Base-by-base conservation (phyloP, 768 basidiomycete species). In the Xerocomellus dryophilus region DNA sequence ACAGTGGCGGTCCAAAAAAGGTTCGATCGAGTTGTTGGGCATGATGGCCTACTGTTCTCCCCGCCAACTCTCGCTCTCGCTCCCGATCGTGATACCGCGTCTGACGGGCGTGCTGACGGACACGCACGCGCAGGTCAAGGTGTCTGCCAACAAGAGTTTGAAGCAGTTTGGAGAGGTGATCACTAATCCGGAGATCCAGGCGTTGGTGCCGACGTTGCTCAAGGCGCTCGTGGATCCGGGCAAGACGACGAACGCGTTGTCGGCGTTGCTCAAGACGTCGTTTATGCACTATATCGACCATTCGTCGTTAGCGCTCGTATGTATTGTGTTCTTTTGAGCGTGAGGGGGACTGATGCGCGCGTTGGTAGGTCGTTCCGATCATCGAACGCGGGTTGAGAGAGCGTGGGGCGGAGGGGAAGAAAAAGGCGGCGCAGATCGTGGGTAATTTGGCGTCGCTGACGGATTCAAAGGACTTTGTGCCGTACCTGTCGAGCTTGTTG, bases 31-130 rank as follows among this genome's bases (percentile, higher is more conserved):
- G 68, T 74, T 98, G 7, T 75, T 99, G 54, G 97, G 97, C 21
- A 90, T 94, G 81, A 98, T 98, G 95, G 97, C 97, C 1, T 98
- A 96, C 71, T 96, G 95, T 68, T 93, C 97, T 9, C 97, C 96
- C 2, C 83, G 85, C 36, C 97, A 99, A 70, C 81, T 98, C 15
- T 97, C 97, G 0, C 77, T 93, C 18, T 98, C 96, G 0, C 78
- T 99, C 3, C 96, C 96, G 7, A 91, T 98, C 47, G 93, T 98
- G 69, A 95, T 99, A 50, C 97, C 97, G 7, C 85, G 89, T n/a
- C 75, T 99, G 23, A 97, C 95, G 18, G 90, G 86, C 5, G 94
- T 97, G 45, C 77, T 99, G 51, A 98, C 94, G 50, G 97, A 99
- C 70, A 95, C 97, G 6, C 97, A 98, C 75, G 86, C 93, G 14